Evolutionary conservation across 306 rosid species (phyloP), one percentile per base, ranked within the genome.

Genomic region (Carpinus fangiana): DNA sequence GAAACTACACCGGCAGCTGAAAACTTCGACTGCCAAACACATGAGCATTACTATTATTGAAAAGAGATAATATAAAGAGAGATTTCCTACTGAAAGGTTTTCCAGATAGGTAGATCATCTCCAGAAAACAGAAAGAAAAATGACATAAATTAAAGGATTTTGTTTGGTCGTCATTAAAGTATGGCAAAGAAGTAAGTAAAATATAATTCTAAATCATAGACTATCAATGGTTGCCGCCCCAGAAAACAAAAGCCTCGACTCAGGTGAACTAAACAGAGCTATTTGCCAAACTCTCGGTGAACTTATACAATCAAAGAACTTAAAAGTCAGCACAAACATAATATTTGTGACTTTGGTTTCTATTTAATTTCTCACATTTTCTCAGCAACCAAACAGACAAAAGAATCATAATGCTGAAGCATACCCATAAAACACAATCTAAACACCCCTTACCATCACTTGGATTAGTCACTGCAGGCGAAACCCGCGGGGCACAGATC

Each of bases 401-500:
- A 74, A 74, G 79, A 79, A 81, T 67, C 26, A 52, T 48, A 74
- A 79, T 71, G 77, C 79, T 43, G 45, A 57, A 80, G 17, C 47
- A 52, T 54, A 76, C 9, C 36, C 45, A 17, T 31, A 13, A 78
- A 65, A 45, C 55, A 76, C 53, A 85, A 55, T 12, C 34, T 67
- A 16, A 73, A 72, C 78, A 86, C 83, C 60, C 18, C 81, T 79
- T 87, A 92, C 98, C 92, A 75, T 94, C 98, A 67, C 36, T 13
- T 2, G 90, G 84, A 89, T 90, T 87, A 70, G 98, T 94, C 72
- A 75, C 88, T 56, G 91, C 97, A 81, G 61, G 79, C 28, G 89
- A 86, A 83, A 92, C 78, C 72, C 81, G 93, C 0, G 82, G 86
- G 45, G 76, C 75, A 73, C 83, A 86, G 85, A 88, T 82, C 85